Percentiles rank a stretch among this genome's conserved stretches.
phyloP scores from a whole-genome alignment of 2,329 filamentous ascomycete species.

The Pyrenochaeta sp. region DNA sequence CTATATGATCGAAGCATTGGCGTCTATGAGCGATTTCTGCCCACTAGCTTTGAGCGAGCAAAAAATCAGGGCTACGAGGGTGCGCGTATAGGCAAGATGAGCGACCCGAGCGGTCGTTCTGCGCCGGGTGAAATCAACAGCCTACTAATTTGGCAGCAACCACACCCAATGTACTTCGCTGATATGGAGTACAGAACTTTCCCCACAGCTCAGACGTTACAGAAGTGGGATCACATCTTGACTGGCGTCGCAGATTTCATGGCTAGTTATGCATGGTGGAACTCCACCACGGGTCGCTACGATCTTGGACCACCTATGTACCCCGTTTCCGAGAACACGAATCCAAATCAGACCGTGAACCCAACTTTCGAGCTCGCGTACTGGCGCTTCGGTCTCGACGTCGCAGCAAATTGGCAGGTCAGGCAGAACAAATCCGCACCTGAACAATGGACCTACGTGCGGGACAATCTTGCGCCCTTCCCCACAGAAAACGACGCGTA shows the following conservation, averaged over 20 bases:
- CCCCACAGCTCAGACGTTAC: slow-evolving; percentile 55
- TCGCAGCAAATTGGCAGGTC: slow-evolving; percentile 63
- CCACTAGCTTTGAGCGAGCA: slow-evolving; percentile 47
- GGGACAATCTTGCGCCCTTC: slow-evolving; percentile 62
- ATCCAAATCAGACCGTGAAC: slow-evolving; percentile 65
- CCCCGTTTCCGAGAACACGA: slow-evolving; percentile 65
- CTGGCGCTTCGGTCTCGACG: slow-evolving; percentile 67
- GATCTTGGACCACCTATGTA: slow-evolving; percentile 63
- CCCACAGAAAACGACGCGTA: slow-evolving; percentile 62
- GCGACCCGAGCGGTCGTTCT: slow-evolving; percentile 63
- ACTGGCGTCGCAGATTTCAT: slow-evolving; percentile 66
- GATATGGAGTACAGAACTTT: slow-evolving; percentile 63
- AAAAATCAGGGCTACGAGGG: slow-evolving; percentile 50
- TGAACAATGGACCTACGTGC: slow-evolving; percentile 57
- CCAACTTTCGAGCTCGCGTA: slow-evolving; percentile 68
- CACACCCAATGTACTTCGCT: slow-evolving; percentile 68
- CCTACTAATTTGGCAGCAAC: slow-evolving; percentile 70
- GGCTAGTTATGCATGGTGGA: slow-evolving; percentile 65
- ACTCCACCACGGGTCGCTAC: slow-evolving; percentile 60
- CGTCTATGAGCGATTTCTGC: slow-evolving; percentile 59
- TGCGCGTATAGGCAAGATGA: slow-evolving; percentile 65
- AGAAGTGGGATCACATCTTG: slow-evolving; percentile 63
- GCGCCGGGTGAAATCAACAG: slow-evolving; percentile 69
- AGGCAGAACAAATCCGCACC: slow-evolving; percentile 58
- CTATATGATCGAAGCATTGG: slow-evolving; percentile 58